Evolutionary conservation across 2,329 filamentous ascomycete species (phyloP).

Genomic region (Penicillium psychrosexuale): DNA sequence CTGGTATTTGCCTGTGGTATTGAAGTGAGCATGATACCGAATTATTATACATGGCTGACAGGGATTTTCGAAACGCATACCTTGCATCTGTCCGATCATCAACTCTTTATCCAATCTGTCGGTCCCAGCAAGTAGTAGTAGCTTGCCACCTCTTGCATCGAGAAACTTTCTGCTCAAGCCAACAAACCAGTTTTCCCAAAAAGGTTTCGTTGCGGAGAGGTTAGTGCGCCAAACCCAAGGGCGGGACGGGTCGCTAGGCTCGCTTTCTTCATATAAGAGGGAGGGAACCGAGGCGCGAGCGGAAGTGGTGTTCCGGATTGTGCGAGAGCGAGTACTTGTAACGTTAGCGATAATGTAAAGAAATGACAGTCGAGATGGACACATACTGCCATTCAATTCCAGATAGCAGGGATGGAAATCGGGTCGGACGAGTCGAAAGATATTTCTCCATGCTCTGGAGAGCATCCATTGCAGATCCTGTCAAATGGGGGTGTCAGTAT

Average conservation of each 20-base stretch:
- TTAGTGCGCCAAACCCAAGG: slow-evolving; percentile 85
- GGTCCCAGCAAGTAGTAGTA: slow-evolving; percentile 81
- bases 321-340: slow-evolving; percentile 69
- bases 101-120: slow-evolving; percentile 87
- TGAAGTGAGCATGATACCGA: not conserved
- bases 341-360: slow-evolving; percentile 1
- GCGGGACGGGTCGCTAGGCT: slow-evolving; percentile 38
- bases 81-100: slow-evolving; percentile 97
- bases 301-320: slow-evolving; percentile 77
- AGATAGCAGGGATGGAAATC: slow-evolving; percentile 72
- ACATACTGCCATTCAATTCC: slow-evolving; percentile 86
- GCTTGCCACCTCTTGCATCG: slow-evolving; percentile 73
- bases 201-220: slow-evolving; percentile 75
- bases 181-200: slow-evolving; percentile 92
- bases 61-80: slow-evolving; percentile 45
- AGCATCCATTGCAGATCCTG: slow-evolving; percentile 86
- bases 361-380: not conserved
- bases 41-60: not conserved
- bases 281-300: slow-evolving; percentile 84
- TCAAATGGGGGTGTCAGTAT: not conserved
- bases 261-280: slow-evolving; percentile 56
- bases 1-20: slow-evolving; percentile 71
- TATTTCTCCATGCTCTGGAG: slow-evolving; percentile 93
- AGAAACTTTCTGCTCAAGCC: slow-evolving; percentile 88
- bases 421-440: slow-evolving; percentile 72